phyloP scores from a whole-genome alignment of 2,329 filamentous ascomycete genomes.

The Trichoderma sp. region DNA sequence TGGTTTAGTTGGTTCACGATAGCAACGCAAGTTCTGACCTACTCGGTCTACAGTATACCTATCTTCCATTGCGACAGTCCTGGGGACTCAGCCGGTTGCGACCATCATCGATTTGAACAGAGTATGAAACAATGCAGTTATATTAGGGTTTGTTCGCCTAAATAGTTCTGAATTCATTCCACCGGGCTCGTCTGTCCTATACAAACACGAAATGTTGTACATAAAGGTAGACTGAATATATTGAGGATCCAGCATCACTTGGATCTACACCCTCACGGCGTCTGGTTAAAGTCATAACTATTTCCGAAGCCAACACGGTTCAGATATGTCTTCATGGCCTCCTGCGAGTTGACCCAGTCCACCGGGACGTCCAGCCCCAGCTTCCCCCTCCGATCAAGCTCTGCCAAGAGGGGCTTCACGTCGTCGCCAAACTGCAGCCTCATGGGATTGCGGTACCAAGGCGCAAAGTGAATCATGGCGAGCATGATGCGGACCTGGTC shows the following conservation, averaged over 20 bases:
- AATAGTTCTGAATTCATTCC: background rate
- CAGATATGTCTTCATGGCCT: conserved; percentile 52
- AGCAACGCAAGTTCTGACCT: too few relatives aligned
- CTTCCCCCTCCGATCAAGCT: conserved; percentile 44
- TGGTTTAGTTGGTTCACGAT: too few relatives aligned
- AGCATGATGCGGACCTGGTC: conserved; percentile 58
- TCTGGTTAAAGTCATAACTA: conserved; percentile 63
- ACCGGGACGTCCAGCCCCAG: conserved; percentile 53
- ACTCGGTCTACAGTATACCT: too few relatives aligned
- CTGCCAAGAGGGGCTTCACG: conserved; percentile 49
- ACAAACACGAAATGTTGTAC: background rate
- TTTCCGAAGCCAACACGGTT: conserved; percentile 59
- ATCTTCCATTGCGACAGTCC: too few relatives aligned
- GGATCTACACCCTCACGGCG: background rate
- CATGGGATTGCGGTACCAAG: conserved; percentile 62
- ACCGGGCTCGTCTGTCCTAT: background rate
- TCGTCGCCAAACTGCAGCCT: conserved; percentile 55
- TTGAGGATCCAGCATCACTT: background rate
- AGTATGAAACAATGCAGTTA: too few relatives aligned
- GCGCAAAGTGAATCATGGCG: conserved; percentile 62
- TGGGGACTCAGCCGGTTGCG: too few relatives aligned
- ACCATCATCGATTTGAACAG: too few relatives aligned
- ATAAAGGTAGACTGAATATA: background rate
- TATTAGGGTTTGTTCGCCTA: background rate
- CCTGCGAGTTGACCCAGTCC: conserved; percentile 49